Percentiles rank a stretch among this genome's conserved stretches.
Evolutionary conservation across 805 yeast species (phyloP).

Genomic region (Saccharomyces cerevisiae): DNA sequence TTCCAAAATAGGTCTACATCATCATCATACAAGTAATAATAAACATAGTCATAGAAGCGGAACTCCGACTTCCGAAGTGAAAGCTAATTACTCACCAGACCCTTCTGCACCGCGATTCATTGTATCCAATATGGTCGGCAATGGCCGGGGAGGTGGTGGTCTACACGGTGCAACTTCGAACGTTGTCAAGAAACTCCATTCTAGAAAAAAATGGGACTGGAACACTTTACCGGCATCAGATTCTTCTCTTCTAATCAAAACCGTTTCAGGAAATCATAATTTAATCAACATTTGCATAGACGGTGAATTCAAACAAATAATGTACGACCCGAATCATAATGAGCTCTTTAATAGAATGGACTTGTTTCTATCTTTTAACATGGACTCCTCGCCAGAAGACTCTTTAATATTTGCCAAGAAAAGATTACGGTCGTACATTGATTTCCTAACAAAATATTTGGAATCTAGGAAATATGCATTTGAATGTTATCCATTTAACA

Average conservation of each 20-base stretch:
- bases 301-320: conserved; percentile 19
- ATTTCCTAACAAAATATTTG: conserved; percentile 14
- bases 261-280: conserved; percentile 15
- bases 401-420: conserved; percentile 13
- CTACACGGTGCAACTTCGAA: conserved; percentile 15
- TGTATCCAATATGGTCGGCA: neutral
- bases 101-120: neutral
- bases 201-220: conserved; percentile 20
- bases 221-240: conserved; percentile 20
- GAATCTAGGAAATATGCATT: conserved; percentile 15
- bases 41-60: neutral
- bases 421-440: conserved; percentile 18
- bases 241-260: conserved; percentile 11
- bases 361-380: conserved; percentile 21
- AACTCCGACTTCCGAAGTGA: neutral
- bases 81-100: neutral
- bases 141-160: conserved; percentile 3
- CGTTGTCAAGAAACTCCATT: conserved; percentile 8
- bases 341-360: conserved; percentile 18
- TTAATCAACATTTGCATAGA: conserved; percentile 14
- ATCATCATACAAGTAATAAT: neutral
- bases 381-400: conserved; percentile 16
- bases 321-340: conserved; percentile 23
- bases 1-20: neutral
- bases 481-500: conserved; percentile 15